Percentiles rank a stretch among this genome's conserved stretches.
Evolutionary conservation across 306 rosid genomes (phyloP).

Genomic region (Lablab purpureus): DNA sequence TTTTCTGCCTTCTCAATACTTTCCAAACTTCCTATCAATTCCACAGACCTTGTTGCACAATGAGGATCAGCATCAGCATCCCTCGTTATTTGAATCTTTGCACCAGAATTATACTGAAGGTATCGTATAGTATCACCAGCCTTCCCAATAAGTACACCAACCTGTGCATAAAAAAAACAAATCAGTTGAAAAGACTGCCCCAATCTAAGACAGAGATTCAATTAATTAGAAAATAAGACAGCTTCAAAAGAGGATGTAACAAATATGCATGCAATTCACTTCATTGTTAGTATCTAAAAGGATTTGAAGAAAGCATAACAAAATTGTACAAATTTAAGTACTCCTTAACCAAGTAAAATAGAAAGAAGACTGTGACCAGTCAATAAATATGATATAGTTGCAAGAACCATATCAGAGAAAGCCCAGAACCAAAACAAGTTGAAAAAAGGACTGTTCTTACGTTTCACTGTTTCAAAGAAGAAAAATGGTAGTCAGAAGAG

Average conservation of each 20-base stretch:
- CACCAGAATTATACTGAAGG: conserved; percentile 92
- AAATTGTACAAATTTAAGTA: not conserved
- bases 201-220: not conserved
- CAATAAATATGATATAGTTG: too few species aligned
- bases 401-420: not conserved
- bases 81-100: conserved; percentile 93
- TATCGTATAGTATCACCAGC: conserved; percentile 94
- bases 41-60: conserved; percentile 78
- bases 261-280: not conserved
- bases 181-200: conserved; percentile 19
- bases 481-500: too few species aligned
- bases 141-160: conserved; percentile 98
- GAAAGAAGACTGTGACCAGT: not conserved
- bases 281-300: not conserved
- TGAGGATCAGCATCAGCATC: conserved; percentile 87
- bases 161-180: conserved; percentile 61
- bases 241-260: not conserved
- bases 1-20: conserved; percentile 88
- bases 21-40: conserved; percentile 79
- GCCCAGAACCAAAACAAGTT: not conserved
- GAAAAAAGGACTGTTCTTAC: too few species aligned
- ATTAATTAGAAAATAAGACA: not conserved
- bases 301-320: not conserved
- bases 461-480: too few species aligned
- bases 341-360: not conserved